A percentile compares a stretch with the other conserved stretches of the same genome.
Evolutionary conservation across 75 land plant species (phyloP).

Genomic region (Selaginella moellendorffii): DNA sequence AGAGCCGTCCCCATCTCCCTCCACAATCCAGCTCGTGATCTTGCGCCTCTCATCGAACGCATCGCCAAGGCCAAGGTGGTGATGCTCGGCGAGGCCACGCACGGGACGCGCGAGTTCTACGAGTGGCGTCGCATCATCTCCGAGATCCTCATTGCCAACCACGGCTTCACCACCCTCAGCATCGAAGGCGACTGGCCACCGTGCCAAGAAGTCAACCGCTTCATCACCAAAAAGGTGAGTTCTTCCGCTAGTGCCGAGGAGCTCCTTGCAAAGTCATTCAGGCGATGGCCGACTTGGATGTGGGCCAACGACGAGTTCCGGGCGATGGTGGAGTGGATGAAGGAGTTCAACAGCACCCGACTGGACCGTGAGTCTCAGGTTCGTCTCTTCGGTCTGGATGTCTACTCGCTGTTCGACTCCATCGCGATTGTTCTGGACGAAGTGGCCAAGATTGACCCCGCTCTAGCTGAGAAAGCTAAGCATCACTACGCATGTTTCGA

Average conservation of each 20-base stretch:
- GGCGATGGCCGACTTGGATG: conserved; percentile 22
- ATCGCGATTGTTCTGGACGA: not conserved
- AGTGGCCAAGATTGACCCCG: not conserved
- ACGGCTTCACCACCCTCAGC: too few relatives aligned
- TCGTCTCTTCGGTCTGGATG: conserved; percentile 15
- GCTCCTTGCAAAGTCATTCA: conserved; percentile 7
- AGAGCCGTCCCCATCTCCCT: too few relatives aligned
- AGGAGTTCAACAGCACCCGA: not conserved
- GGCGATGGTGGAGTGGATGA: conserved; percentile 11
- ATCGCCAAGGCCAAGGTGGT: conserved; percentile 11
- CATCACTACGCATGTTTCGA: conserved; percentile 13
- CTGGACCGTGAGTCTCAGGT: not conserved
- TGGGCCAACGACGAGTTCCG: conserved; percentile 16
- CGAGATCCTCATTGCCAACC: conserved; percentile 12
- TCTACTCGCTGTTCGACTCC: conserved; percentile 21
- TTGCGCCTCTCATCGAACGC: not conserved
- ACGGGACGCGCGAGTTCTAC: conserved; percentile 20
- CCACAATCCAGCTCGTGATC: not conserved
- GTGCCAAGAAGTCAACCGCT: not conserved
- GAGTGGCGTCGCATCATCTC: not conserved
- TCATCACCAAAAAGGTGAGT: not conserved
- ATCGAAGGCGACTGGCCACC: conserved; percentile 20
- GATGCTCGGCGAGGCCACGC: conserved; percentile 17
- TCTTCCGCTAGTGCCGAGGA: not conserved
- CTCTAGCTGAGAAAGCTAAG: not conserved